Conservation (phyloP, 164 flowering plant genomes). For the Litsea cubeba region DNA sequence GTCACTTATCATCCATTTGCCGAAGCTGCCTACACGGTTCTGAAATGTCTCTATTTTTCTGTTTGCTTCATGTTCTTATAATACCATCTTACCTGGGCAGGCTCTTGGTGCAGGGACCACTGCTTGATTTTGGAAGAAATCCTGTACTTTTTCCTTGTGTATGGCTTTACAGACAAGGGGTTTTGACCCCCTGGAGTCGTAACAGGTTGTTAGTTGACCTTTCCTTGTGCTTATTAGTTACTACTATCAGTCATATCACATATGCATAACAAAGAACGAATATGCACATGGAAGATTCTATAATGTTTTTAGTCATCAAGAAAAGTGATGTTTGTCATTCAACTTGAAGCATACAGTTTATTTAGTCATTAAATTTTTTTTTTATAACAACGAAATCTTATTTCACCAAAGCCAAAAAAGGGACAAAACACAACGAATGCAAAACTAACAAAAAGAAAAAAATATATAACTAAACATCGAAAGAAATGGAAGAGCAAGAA, state of each 20-base stretch:
- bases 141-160: constrained; percentile 70
- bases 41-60: background rate
- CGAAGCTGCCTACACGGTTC: constrained; percentile 90
- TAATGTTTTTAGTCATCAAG: background rate
- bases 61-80: constrained; percentile 1
- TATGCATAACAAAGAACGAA: background rate
- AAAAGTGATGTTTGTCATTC: background rate
- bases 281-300: background rate
- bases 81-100: constrained; percentile 7
- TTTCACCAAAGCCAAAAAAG: too few species aligned
- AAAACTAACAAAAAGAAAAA: too few species aligned
- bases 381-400: too few species aligned
- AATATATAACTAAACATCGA: too few species aligned
- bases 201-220: constrained; percentile 40
- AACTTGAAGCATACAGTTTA: background rate
- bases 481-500: too few species aligned
- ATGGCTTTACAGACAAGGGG: constrained; percentile 84
- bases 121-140: constrained; percentile 86
- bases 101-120: constrained; percentile 60
- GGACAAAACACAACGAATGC: too few species aligned
- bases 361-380: too few species aligned
- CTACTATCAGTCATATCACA: background rate
- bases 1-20: constrained; percentile 64
- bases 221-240: background rate
- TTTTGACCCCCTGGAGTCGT: constrained; percentile 69